phyloP scores from a whole-genome alignment of 2,329 filamentous ascomycete genomes.

The Pseudocercospora fuligena region DNA sequence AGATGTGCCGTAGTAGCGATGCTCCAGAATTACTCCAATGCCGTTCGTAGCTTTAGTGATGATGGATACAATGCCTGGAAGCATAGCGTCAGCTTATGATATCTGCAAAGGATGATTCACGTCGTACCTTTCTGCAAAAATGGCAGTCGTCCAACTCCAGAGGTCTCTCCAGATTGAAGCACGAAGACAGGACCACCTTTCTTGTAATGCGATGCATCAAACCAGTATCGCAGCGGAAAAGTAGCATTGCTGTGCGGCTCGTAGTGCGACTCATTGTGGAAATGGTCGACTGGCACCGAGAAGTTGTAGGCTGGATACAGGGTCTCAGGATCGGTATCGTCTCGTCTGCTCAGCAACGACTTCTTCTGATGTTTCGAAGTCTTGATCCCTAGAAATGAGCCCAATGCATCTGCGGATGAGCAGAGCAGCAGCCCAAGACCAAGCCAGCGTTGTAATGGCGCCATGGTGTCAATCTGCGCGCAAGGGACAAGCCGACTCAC shows the following conservation, averaged over 20 bases:
- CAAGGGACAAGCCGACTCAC: not conserved
- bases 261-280: conserved; percentile 78
- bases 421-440: conserved; percentile 13
- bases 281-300: conserved; percentile 73
- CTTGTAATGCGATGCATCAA: conserved; percentile 76
- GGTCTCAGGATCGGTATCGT: conserved; percentile 38
- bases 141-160: conserved; percentile 64
- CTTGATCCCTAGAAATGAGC: conserved; percentile 12
- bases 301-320: conserved; percentile 57
- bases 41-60: conserved; percentile 73
- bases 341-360: conserved; percentile 23
- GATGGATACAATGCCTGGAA: conserved; percentile 68
- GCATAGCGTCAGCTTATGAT: not conserved
- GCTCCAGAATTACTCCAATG: conserved; percentile 80
- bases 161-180: conserved; percentile 73
- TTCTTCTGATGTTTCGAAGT: conserved; percentile 8
- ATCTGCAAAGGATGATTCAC: not conserved
- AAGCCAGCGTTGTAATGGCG: conserved; percentile 3
- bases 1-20: conserved; percentile 83
- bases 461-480: conserved; percentile 1
- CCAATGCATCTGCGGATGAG: conserved; percentile 15
- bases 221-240: conserved; percentile 81
- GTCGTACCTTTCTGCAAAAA: conserved; percentile 67
- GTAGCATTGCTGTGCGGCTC: conserved; percentile 72
- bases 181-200: conserved; percentile 81